phyloP scores from a whole-genome alignment of 768 basidiomycete genomes.

The Suillus subaureus region DNA sequence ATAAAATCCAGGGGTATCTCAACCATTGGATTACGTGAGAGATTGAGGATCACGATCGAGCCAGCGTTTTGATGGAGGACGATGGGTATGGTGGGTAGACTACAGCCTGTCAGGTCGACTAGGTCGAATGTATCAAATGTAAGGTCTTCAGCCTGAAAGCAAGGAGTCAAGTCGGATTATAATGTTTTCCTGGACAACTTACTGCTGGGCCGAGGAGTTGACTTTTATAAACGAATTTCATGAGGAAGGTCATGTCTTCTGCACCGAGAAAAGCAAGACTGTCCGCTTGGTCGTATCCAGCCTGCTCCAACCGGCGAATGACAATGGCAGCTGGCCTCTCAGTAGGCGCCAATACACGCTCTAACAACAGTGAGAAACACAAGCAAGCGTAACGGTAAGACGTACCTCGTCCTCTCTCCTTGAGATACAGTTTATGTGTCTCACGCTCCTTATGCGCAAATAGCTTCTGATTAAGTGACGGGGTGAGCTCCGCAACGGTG shows the following conservation, averaged over 20 bases:
- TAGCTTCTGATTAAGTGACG: constrained; percentile 61
- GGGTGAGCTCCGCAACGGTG: constrained; percentile 69
- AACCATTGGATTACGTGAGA: constrained; percentile 93
- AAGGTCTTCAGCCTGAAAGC: constrained; percentile 69
- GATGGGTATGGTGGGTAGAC: constrained; percentile 88
- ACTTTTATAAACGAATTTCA: constrained; percentile 89
- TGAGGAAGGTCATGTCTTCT: constrained; percentile 81
- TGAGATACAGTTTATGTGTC: constrained; percentile 70
- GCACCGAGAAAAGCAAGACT: constrained; percentile 74
- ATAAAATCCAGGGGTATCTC: constrained; percentile 97
- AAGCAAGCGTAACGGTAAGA: constrained; percentile 8
- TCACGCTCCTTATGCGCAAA: constrained; percentile 52
- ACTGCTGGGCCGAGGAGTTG: constrained; percentile 67
- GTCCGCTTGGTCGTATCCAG: constrained; percentile 85
- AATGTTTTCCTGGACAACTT: constrained; percentile 27
- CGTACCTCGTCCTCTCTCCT: constrained; percentile 75
- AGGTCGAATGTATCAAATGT: constrained; percentile 70
- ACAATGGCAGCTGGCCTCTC: constrained; percentile 89
- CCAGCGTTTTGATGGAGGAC: constrained; percentile 83
- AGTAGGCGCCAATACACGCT: constrained; percentile 77
- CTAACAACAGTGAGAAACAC: constrained; percentile 40
- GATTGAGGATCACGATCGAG: constrained; percentile 79
- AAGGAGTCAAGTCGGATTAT: constrained; percentile 5
- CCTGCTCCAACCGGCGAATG: constrained; percentile 79
- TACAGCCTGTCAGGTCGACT: constrained; percentile 79